phyloP scores from a whole-genome alignment of 1,284 basidiomycete species.

The Tausonia pullulans region DNA sequence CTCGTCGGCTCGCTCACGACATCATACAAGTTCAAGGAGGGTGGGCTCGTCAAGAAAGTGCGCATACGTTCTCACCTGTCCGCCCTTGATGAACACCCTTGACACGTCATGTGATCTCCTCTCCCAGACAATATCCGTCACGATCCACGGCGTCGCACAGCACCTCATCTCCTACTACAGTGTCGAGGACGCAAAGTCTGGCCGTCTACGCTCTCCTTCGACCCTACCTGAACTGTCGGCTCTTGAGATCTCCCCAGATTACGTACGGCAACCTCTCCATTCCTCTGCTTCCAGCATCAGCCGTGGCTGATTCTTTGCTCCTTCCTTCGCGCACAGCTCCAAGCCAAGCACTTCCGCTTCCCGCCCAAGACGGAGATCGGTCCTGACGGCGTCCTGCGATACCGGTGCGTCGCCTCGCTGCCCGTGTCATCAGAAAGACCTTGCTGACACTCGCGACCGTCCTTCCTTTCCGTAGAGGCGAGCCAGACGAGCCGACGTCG shows the following conservation, averaged over 20 bases:
- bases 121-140: conserved; percentile 76
- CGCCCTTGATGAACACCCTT: not conserved
- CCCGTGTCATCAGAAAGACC: not conserved
- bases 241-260: conserved; percentile 76
- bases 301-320: not conserved
- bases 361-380: conserved; percentile 78
- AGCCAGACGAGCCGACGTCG: not conserved
- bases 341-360: conserved; percentile 80
- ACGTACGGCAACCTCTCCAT: conserved; percentile 27
- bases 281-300: not conserved
- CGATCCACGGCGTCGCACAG: conserved; percentile 71
- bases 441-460: not conserved
- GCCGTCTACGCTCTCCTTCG: conserved; percentile 75
- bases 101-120: conserved; percentile 9
- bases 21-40: conserved; percentile 77
- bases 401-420: conserved; percentile 38
- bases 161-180: conserved; percentile 96
- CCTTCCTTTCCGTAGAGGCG: not conserved
- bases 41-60: conserved; percentile 92
- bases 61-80: conserved; percentile 22
- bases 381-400: conserved; percentile 65
- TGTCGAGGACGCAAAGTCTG: conserved; percentile 78
- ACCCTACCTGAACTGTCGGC: conserved; percentile 68
- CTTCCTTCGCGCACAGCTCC: conserved; percentile 36
- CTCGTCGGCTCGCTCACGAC: conserved; percentile 81